Conservation (phyloP, 345 rosid species). For the Rhizophora apiculata region DNA sequence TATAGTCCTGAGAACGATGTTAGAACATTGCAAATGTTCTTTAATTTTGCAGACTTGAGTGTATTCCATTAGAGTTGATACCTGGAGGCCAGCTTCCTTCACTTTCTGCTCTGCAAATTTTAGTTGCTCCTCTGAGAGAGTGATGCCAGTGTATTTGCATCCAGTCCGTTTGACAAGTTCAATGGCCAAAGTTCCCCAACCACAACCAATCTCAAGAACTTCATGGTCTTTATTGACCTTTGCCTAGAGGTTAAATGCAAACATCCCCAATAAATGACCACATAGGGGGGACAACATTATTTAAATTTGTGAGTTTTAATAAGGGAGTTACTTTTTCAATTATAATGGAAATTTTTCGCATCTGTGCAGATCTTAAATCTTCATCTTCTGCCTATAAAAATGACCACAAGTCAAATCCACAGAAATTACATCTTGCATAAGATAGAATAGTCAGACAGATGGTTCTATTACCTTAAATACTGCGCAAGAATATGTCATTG, state of each 20-base stretch:
- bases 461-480: constrained; percentile 60
- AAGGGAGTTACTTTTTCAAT: constrained; percentile 56
- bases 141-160: constrained; percentile 83
- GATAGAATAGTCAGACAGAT: background rate
- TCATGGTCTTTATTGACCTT: constrained; percentile 55
- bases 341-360: constrained; percentile 64
- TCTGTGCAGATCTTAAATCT: constrained; percentile 67
- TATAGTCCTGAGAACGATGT: too few species aligned
- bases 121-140: constrained; percentile 72
- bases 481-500: constrained; percentile 85
- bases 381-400: constrained; percentile 52
- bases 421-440: background rate
- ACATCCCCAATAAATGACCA: background rate
- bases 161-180: constrained; percentile 83
- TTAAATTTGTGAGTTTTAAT: background rate
- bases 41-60: background rate
- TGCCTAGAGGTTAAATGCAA: constrained; percentile 34
- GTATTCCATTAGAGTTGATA: constrained; percentile 10
- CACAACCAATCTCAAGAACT: constrained; percentile 85
- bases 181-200: constrained; percentile 92
- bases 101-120: constrained; percentile 65
- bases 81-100: constrained; percentile 88
- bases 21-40: background rate
- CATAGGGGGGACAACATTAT: background rate
- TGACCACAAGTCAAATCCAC: background rate